Conservation (phyloP, 2,329 filamentous ascomycete species). For the Aspergillus fischeri region DNA sequence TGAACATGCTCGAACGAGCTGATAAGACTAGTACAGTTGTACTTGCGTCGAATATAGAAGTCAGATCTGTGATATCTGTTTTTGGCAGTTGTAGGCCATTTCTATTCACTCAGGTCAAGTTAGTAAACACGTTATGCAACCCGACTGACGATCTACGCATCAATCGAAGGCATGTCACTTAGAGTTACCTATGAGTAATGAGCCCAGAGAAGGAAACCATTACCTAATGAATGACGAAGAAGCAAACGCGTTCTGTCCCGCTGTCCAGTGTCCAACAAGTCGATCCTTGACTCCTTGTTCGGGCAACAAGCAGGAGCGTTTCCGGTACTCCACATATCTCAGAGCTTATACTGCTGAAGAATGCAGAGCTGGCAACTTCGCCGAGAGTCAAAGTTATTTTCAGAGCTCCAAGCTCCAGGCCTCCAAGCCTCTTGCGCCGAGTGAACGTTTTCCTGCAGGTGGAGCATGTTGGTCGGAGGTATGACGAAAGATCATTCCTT, state of each 20-base stretch:
- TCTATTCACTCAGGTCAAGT: not conserved
- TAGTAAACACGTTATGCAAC: not conserved
- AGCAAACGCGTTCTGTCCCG: not conserved
- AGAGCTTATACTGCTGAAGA: not conserved
- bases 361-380: not conserved
- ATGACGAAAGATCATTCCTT: not conserved
- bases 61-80: not conserved
- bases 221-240: not conserved
- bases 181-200: not conserved
- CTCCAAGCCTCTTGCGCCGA: not conserved
- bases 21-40: not conserved
- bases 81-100: not conserved
- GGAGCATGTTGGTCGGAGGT: too few species aligned
- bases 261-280: not conserved
- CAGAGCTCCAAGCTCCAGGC: not conserved
- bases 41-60: not conserved
- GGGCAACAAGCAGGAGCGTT: not conserved
- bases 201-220: not conserved
- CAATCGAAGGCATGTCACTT: not conserved
- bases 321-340: not conserved
- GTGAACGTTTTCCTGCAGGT: not conserved
- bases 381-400: not conserved
- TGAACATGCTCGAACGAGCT: not conserved
- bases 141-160: not conserved
- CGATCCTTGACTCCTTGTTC: not conserved